Evolutionary conservation across 2,329 filamentous ascomycete species (phyloP), one percentile per base, ranked within the genome.

Genomic region (Beauveria asiatica): DNA sequence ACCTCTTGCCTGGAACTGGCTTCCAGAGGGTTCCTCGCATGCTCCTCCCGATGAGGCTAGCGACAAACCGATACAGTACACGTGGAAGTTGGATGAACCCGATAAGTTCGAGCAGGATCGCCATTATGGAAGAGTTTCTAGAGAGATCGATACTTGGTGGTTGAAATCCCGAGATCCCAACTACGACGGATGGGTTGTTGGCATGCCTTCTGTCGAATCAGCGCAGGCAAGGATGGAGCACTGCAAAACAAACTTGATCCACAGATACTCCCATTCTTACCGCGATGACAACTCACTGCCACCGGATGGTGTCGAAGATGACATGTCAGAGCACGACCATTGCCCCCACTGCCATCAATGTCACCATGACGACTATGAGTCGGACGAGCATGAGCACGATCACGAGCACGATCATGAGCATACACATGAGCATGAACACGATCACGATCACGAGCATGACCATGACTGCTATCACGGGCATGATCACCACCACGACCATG

Each of bases 111-210:
- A 83, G 66, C 81, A 85, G 66, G 83, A 87, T 67, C 76, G 75
- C 33, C 72, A 75, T 10, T 86, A 86, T 64, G 82, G 82, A 1
- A 78, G 82, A 42, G 83, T 87, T 0, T 87, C 84, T 1, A 76
- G 83, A 63, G 84, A 87, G 68, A 80, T 87, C 55, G 84, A 87
- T 67, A 78, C 77, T 2, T 87, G 84, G 84, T 87, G 84, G 83
- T 76, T 83, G 49, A 78, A 77, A 52, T 81, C 81, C 46, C 78
- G 83, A 45, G 82, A 86, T 62, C 80, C 80, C 2, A 86, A 86
- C 65, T 81, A 81, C 62, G 81, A 83, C 45, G 78, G 80, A 23
- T 84, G 82, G 79, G 77, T 80, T 33, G 76, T 83, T 0, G 75
- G 75, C 1, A 85, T 86, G 81, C 83, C 83, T 3, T 79, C 81